phyloP scores from a whole-genome alignment of 805 yeast genomes.

The Yamadazyma philogaea region DNA sequence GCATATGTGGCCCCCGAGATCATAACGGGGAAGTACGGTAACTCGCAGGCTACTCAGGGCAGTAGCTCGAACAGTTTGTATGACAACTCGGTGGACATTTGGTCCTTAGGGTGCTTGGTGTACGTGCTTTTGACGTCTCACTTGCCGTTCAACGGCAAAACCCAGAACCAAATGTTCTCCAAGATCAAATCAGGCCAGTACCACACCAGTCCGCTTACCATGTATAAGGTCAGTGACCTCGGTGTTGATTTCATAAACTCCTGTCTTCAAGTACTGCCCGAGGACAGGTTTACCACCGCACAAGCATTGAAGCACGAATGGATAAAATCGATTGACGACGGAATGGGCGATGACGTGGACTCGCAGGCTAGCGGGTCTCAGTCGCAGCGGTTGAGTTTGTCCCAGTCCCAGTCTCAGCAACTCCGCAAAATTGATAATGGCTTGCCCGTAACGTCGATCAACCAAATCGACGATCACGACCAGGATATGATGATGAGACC shows the following conservation, averaged over 20 bases:
- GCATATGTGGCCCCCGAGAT: constrained; percentile 98
- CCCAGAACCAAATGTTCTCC: constrained; percentile 79
- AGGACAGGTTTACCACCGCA: constrained; percentile 65
- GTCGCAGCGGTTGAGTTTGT: constrained; percentile 49
- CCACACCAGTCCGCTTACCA: constrained; percentile 70
- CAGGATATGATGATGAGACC: constrained; percentile 42
- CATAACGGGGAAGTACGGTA: constrained; percentile 52
- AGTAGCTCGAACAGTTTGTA: constrained; percentile 36
- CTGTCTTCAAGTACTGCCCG: constrained; percentile 75
- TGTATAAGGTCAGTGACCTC: constrained; percentile 59
- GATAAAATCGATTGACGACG: constrained; percentile 44
- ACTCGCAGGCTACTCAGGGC: constrained; percentile 21
- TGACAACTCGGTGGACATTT: constrained; percentile 89
- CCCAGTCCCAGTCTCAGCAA: constrained; percentile 72
- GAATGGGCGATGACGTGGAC: constrained; percentile 16
- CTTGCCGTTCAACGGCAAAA: constrained; percentile 89
- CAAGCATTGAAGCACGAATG: constrained; percentile 80
- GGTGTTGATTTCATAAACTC: constrained; percentile 72
- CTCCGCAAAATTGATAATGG: constrained; percentile 39
- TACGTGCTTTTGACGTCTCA: constrained; percentile 91
- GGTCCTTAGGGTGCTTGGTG: constrained; percentile 95
- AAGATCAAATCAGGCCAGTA: constrained; percentile 76
- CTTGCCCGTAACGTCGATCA: constrained; percentile 32
- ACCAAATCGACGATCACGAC: constrained; percentile 38
- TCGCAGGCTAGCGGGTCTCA: constrained; percentile 8